phyloP scores from a whole-genome alignment of 208 protist species.

The Tetramitus jugosus region DNA sequence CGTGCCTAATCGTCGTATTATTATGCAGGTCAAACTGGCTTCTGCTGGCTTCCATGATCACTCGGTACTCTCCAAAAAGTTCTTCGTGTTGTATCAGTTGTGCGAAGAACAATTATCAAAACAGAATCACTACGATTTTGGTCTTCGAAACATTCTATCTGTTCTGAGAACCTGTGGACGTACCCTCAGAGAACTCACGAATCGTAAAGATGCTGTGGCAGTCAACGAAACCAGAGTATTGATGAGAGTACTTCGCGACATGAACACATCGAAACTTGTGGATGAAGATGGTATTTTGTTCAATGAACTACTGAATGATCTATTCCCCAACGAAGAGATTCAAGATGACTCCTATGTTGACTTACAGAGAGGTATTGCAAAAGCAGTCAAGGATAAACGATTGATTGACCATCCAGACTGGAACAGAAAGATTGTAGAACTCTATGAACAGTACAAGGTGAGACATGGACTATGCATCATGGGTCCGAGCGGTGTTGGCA shows the following conservation, averaged over 20 bases:
- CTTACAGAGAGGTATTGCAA: slow-evolving; percentile 41
- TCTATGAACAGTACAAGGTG: slow-evolving; percentile 65
- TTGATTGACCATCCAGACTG: slow-evolving; percentile 46
- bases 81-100: slow-evolving; percentile 64
- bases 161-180: slow-evolving; percentile 63
- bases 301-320: slow-evolving; percentile 54
- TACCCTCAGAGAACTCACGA: slow-evolving; percentile 38
- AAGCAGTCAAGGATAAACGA: slow-evolving; percentile 25
- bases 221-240: slow-evolving; percentile 68
- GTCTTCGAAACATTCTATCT: slow-evolving; percentile 75
- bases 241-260: slow-evolving; percentile 63
- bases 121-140: slow-evolving; percentile 78
- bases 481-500: slow-evolving; percentile 62
- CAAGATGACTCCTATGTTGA: slow-evolving; percentile 30
- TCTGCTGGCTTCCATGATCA: slow-evolving; percentile 59
- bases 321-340: slow-evolving; percentile 59
- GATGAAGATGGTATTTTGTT: slow-evolving; percentile 73
- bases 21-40: slow-evolving; percentile 74
- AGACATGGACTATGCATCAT: slow-evolving; percentile 64
- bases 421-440: slow-evolving; percentile 62
- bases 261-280: slow-evolving; percentile 83
- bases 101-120: slow-evolving; percentile 74
- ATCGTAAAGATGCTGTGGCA: slow-evolving; percentile 2
- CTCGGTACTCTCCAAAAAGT: slow-evolving; percentile 63
- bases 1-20: slow-evolving; percentile 68